phyloP scores from a whole-genome alignment of 148 eudicot species.

The Cornus kousa region DNA sequence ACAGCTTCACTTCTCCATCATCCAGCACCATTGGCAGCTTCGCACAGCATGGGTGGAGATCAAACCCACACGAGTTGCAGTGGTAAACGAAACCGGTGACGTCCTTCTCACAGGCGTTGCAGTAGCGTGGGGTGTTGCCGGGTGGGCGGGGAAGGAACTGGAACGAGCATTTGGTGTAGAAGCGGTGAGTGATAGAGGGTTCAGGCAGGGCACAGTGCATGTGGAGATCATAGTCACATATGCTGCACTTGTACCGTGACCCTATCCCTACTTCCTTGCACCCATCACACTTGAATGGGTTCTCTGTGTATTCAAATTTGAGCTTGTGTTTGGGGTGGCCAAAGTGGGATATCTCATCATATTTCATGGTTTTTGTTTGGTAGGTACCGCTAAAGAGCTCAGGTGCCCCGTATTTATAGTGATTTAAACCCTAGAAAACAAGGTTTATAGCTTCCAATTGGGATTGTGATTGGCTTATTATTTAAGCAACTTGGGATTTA shows the following conservation, averaged over 20 bases:
- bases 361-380: slow-evolving; percentile 44
- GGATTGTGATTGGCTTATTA: slow-evolving; percentile 14
- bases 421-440: neutral
- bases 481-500: slow-evolving; percentile 26
- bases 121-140: slow-evolving; percentile 63
- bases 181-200: slow-evolving; percentile 63
- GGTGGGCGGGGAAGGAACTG: slow-evolving; percentile 70
- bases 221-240: slow-evolving; percentile 78
- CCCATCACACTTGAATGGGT: slow-evolving; percentile 88
- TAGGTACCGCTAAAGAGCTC: neutral
- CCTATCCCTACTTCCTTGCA: slow-evolving; percentile 90
- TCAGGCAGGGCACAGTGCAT: slow-evolving; percentile 77
- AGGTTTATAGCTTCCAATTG: slow-evolving; percentile 5
- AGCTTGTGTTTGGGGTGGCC: slow-evolving; percentile 90
- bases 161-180: slow-evolving; percentile 77
- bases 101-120: slow-evolving; percentile 82
- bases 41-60: slow-evolving; percentile 92
- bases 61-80: slow-evolving; percentile 72
- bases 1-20: slow-evolving; percentile 61
- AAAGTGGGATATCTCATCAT: slow-evolving; percentile 67
- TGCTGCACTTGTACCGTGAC: slow-evolving; percentile 56
- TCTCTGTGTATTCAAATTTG: slow-evolving; percentile 54
- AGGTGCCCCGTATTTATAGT: neutral
- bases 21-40: slow-evolving; percentile 78
- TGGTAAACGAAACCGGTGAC: slow-evolving; percentile 81